Percentiles rank a stretch among this genome's conserved stretches.
These are phyloP conservation scores for Sarocladiaceae sp. DNA, from an alignment of 2,329 filamentous ascomycete species.

Conservation along the genomic window DNA sequence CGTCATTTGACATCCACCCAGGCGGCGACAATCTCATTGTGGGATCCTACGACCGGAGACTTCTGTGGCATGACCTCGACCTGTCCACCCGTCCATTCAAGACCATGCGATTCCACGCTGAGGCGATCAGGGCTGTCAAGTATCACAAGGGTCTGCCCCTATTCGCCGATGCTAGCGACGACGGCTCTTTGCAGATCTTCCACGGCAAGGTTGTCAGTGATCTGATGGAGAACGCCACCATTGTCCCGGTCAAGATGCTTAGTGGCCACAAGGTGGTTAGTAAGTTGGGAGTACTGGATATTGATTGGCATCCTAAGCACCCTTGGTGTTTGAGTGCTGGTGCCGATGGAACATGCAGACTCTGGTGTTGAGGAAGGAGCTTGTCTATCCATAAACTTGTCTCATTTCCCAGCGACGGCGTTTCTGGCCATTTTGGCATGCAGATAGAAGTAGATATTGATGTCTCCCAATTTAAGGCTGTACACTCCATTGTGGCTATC, in stretches of 20 bases:
- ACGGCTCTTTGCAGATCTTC: slow-evolving; percentile 93
- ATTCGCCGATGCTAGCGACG: slow-evolving; percentile 93
- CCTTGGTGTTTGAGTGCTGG: slow-evolving; percentile 94
- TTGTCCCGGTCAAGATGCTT: slow-evolving; percentile 93
- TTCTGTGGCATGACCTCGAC: slow-evolving; percentile 96
- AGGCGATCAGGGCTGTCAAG: slow-evolving; percentile 84
- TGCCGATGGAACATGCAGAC: slow-evolving; percentile 84
- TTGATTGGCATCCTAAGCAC: slow-evolving; percentile 93
- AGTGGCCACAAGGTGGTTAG: slow-evolving; percentile 83
- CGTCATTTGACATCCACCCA: slow-evolving; percentile 87
- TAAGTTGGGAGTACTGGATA: slow-evolving; percentile 84
- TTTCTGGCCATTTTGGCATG: not conserved
- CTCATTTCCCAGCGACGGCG: slow-evolving; percentile 5
- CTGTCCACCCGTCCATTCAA: slow-evolving; percentile 89
- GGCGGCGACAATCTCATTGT: slow-evolving; percentile 93
- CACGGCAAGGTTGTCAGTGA: slow-evolving; percentile 94
- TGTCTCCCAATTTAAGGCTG: not conserved
- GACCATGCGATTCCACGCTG: slow-evolving; percentile 89
- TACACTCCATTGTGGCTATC: not conserved
- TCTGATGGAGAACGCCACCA: slow-evolving; percentile 92
- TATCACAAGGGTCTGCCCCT: slow-evolving; percentile 82
- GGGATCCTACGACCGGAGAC: slow-evolving; percentile 86
- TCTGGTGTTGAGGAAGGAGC: slow-evolving; percentile 83
- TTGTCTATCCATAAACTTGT: too few species aligned
- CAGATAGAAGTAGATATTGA: not conserved